Percentiles rank a stretch among this genome's conserved stretches.
phyloP scores from a whole-genome alignment of 257 asterid genomes.

The Lithospermum erythrorhizon region DNA sequence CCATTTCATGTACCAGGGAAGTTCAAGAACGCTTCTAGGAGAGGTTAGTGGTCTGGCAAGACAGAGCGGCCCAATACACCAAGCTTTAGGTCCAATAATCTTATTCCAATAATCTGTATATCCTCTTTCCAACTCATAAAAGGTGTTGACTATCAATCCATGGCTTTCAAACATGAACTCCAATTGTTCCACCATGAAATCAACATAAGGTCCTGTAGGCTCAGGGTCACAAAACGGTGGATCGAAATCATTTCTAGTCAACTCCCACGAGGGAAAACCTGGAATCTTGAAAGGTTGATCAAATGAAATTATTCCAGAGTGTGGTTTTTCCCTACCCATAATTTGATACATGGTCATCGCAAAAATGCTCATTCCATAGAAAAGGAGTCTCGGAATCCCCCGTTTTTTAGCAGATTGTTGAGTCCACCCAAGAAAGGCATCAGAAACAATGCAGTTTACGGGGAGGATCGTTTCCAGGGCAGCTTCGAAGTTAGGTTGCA shows the following conservation, averaged over 20 bases:
- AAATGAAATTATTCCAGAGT: conserved; percentile 14
- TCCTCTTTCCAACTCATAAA: conserved; percentile 32
- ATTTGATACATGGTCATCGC: conserved; percentile 29
- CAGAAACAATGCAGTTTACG: conserved; percentile 48
- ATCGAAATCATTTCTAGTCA: conserved; percentile 51
- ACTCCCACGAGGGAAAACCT: conserved; percentile 24
- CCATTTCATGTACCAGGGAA: conserved; percentile 22
- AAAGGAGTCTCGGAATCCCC: conserved; percentile 37
- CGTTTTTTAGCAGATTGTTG: conserved; percentile 30
- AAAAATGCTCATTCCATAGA: conserved; percentile 48
- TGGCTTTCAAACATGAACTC: conserved; percentile 28
- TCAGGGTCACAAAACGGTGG: conserved; percentile 36
- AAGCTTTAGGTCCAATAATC: conserved; percentile 36
- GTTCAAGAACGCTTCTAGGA: not conserved
- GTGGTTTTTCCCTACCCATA: conserved; percentile 31
- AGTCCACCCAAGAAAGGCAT: conserved; percentile 55
- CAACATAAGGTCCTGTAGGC: conserved; percentile 41
- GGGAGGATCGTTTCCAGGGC: conserved; percentile 16
- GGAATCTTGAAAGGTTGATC: conserved; percentile 36
- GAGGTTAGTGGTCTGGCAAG: conserved; percentile 10
- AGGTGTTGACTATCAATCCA: conserved; percentile 45
- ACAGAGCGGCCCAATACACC: conserved; percentile 62
- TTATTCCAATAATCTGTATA: conserved; percentile 41
- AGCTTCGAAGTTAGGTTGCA: conserved; percentile 32
- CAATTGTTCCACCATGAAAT: conserved; percentile 34